These are phyloP conservation scores for Moelleriella libera DNA, from an alignment of 2,329 filamentous ascomycete genomes.

Conservation along the genomic window DNA sequence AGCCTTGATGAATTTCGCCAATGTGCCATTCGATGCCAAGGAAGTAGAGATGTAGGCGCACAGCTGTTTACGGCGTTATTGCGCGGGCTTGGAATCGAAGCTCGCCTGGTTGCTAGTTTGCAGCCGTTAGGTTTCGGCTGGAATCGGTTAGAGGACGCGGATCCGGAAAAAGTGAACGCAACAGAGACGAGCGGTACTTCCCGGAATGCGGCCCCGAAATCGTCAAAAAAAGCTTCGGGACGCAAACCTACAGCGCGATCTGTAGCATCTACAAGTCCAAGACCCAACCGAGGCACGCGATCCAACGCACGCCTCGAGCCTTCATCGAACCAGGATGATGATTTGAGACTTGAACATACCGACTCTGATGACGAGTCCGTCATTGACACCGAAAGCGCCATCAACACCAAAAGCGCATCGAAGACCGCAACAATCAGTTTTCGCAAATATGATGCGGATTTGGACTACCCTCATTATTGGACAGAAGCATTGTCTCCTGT, in stretches of 20 bases:
- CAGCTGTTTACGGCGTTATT: slow-evolving; percentile 83
- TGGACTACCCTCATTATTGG: slow-evolving; percentile 86
- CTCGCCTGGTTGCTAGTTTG: slow-evolving; percentile 69
- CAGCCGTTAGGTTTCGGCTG: slow-evolving; percentile 85
- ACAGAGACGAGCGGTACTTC: background rate
- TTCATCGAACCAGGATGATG: slow-evolving; percentile 24
- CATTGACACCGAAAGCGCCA: slow-evolving; percentile 33
- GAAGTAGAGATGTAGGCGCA: slow-evolving; percentile 75
- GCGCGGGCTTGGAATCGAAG: slow-evolving; percentile 66
- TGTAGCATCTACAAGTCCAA: background rate
- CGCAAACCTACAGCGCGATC: background rate
- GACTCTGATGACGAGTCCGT: slow-evolving; percentile 47
- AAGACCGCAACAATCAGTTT: slow-evolving; percentile 20
- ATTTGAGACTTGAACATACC: slow-evolving; percentile 21
- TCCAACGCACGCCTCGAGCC: background rate
- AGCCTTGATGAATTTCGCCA: slow-evolving; percentile 53
- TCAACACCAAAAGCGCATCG: slow-evolving; percentile 11
- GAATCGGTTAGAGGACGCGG: slow-evolving; percentile 73
- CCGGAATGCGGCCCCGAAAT: slow-evolving; percentile 1
- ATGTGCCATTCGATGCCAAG: slow-evolving; percentile 54
- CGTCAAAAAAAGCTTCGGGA: slow-evolving; percentile 4
- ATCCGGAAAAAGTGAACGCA: slow-evolving; percentile 26
- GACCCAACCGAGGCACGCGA: background rate
- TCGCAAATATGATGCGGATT: slow-evolving; percentile 55
- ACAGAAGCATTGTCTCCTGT: slow-evolving; percentile 75